Percentiles rank a stretch among this genome's conserved stretches.
Evolutionary conservation across 768 basidiomycete species (phyloP).

Genomic region (Phylloporus scabripes): DNA sequence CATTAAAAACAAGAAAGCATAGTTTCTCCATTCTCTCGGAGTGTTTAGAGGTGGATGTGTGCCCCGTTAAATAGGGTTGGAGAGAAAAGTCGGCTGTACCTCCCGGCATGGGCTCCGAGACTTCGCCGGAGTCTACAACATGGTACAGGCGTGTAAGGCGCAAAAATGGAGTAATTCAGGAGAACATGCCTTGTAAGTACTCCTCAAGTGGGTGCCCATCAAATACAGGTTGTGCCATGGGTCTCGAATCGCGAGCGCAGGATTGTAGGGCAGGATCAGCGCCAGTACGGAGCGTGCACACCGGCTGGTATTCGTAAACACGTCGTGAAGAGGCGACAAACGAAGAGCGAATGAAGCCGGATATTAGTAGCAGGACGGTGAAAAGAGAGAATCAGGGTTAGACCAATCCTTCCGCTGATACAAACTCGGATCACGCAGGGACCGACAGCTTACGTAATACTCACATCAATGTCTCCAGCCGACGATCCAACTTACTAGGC

Average conservation of each 20-base stretch:
- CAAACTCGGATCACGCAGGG: too few species aligned
- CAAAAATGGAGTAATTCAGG: neutral
- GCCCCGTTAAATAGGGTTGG: conserved; percentile 13
- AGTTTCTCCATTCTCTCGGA: conserved; percentile 24
- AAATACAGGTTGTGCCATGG: conserved; percentile 75
- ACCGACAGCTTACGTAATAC: too few species aligned
- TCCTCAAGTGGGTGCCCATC: conserved; percentile 72
- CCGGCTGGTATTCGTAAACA: conserved; percentile 18
- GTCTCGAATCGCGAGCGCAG: neutral
- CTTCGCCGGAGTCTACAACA: conserved; percentile 54
- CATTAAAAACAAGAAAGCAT: conserved; percentile 20
- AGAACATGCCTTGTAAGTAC: conserved; percentile 55
- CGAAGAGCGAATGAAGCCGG: conserved; percentile 12
- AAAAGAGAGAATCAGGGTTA: conserved; percentile 13
- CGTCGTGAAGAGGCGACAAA: conserved; percentile 10
- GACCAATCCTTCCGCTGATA: too few species aligned
- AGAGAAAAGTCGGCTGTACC: conserved; percentile 34
- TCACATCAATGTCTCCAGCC: too few species aligned
- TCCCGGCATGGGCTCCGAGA: conserved; percentile 53
- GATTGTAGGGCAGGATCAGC: conserved; percentile 11
- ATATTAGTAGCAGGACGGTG: conserved; percentile 19
- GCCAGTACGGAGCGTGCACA: conserved; percentile 15
- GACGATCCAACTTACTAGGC: too few species aligned
- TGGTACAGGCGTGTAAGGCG: conserved; percentile 13
- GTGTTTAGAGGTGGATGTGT: conserved; percentile 11